Evolutionary conservation across 2,329 filamentous ascomycete genomes (phyloP).

Genomic region (Fusarium clavum): DNA sequence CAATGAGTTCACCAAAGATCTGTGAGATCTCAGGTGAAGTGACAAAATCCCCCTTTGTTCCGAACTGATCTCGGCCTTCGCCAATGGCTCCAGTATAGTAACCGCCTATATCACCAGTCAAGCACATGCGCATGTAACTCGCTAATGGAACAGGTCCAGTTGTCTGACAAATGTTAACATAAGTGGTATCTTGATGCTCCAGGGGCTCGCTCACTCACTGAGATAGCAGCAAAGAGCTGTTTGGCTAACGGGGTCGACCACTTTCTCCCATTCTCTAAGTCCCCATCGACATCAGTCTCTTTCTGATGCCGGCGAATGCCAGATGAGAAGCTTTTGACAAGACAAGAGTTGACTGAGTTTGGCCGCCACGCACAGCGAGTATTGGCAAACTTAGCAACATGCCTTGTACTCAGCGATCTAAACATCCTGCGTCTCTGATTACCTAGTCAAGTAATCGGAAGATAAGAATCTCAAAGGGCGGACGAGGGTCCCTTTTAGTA

Average conservation of each 20-base stretch:
- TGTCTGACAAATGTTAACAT: constrained; percentile 52
- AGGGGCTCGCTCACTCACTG: constrained; percentile 60
- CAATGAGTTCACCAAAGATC: constrained; percentile 93
- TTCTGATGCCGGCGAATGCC: constrained; percentile 31
- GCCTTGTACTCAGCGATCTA: constrained; percentile 25
- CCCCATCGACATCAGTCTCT: constrained; percentile 30
- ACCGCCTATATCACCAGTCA: constrained; percentile 89
- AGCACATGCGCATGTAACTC: constrained; percentile 97
- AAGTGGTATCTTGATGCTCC: neutral
- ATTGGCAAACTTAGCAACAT: constrained; percentile 19
- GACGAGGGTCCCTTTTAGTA: neutral
- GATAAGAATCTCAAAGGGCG: neutral
- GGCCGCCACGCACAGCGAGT: constrained; percentile 25
- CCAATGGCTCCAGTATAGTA: constrained; percentile 87
- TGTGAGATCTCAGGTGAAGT: constrained; percentile 98
- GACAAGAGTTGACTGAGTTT: constrained; percentile 17
- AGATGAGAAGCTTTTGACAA: constrained; percentile 46
- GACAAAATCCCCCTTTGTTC: constrained; percentile 92
- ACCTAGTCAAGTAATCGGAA: neutral
- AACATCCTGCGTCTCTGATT: constrained; percentile 29
- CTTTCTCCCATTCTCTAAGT: constrained; percentile 61
- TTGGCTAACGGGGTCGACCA: constrained; percentile 96
- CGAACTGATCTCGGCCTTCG: constrained; percentile 84
- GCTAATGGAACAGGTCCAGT: constrained; percentile 94
- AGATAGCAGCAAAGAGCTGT: constrained; percentile 86